Evolutionary conservation across 2,329 filamentous ascomycete genomes (phyloP).

Genomic region (Xylariomycetidae sp.): DNA sequence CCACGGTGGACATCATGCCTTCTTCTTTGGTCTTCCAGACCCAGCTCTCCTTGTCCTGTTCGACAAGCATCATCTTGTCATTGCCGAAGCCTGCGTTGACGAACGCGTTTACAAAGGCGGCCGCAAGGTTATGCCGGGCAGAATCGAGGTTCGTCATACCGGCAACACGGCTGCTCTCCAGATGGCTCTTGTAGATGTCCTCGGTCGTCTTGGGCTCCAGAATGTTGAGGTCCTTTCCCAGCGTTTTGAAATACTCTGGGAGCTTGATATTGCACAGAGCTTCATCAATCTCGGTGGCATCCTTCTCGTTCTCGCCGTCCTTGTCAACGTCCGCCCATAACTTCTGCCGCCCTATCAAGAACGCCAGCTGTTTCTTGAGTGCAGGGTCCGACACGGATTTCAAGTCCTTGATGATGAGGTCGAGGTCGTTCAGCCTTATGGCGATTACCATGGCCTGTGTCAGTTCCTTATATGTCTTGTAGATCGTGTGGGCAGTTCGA

Average conservation of each 20-base stretch:
- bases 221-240: slow-evolving; percentile 95
- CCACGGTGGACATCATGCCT: slow-evolving; percentile 93
- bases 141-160: slow-evolving; percentile 94
- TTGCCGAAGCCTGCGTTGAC: slow-evolving; percentile 93
- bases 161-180: slow-evolving; percentile 89
- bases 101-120: slow-evolving; percentile 94
- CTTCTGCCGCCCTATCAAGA: slow-evolving; percentile 85
- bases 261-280: slow-evolving; percentile 83
- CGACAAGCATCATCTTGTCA: slow-evolving; percentile 95
- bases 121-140: slow-evolving; percentile 89
- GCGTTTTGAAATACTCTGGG: slow-evolving; percentile 85
- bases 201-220: slow-evolving; percentile 94
- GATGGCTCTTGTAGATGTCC: slow-evolving; percentile 98
- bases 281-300: slow-evolving; percentile 61
- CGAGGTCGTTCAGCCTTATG: slow-evolving; percentile 83
- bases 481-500: slow-evolving; percentile 86
- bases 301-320: slow-evolving; percentile 58
- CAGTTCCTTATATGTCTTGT: slow-evolving; percentile 86
- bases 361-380: slow-evolving; percentile 88
- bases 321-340: slow-evolving; percentile 68
- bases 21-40: slow-evolving; percentile 99
- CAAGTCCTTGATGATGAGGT: slow-evolving; percentile 78
- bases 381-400: slow-evolving; percentile 72
- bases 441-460: slow-evolving; percentile 91
- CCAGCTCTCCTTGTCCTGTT: slow-evolving; percentile 86